Conservation (phyloP, 345 rosid genomes). For the Erucastrum elatum region DNA sequence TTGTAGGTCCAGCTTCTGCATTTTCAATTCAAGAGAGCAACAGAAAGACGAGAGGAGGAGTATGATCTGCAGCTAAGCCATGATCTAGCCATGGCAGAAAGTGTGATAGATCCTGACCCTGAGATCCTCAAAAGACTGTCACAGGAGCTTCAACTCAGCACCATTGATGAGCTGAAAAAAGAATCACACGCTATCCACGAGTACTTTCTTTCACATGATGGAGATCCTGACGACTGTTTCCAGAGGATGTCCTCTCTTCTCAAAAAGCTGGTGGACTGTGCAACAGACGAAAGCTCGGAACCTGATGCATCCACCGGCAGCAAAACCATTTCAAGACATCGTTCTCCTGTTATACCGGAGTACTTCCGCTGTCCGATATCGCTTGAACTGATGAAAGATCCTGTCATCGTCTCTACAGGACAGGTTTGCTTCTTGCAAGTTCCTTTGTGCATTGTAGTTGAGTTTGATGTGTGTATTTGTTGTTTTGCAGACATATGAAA, state of each 20-base stretch:
- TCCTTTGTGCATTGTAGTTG: conserved; percentile 2
- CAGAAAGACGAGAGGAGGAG: conserved; percentile 52
- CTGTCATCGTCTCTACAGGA: conserved; percentile 98
- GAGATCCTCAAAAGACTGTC: conserved; percentile 64
- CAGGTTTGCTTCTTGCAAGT: conserved; percentile 55
- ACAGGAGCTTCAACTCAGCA: conserved; percentile 76
- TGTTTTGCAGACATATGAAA: conserved; percentile 83
- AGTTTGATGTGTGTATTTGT: conserved; percentile 7
- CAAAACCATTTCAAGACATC: conserved; percentile 54
- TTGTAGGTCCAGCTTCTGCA: conserved; percentile 83
- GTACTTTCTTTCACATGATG: conserved; percentile 61
- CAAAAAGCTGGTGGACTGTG: conserved; percentile 65
- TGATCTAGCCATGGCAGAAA: conserved; percentile 63
- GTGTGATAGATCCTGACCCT: conserved; percentile 62
- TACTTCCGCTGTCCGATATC: conserved; percentile 98
- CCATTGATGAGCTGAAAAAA: conserved; percentile 70
- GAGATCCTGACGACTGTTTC: conserved; percentile 58
- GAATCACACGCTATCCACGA: conserved; percentile 84
- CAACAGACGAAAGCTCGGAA: conserved; percentile 57
- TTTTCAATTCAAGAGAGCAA: conserved; percentile 83
- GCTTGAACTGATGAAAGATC: conserved; percentile 97
- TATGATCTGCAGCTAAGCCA: conserved; percentile 65
- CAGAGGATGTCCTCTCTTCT: conserved; percentile 69
- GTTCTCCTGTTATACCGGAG: conserved; percentile 95
- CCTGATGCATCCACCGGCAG: conserved; percentile 51